Evolutionary conservation across 1,284 basidiomycete species (phyloP).

Genomic region (Austroboletus novae-zelandiae): DNA sequence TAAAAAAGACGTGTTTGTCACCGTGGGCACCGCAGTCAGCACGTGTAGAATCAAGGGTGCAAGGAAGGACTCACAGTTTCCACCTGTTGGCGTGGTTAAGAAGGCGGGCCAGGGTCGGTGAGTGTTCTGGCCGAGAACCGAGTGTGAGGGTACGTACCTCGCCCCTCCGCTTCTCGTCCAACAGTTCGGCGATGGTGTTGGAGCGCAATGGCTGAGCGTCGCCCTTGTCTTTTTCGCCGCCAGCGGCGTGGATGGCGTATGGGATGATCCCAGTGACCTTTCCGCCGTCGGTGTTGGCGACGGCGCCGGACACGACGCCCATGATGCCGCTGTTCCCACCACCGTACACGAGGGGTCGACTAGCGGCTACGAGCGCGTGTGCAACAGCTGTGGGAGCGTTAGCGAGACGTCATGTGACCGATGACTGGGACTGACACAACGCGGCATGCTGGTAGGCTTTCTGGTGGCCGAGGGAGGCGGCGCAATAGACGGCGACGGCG

Average conservation of each 20-base stretch:
- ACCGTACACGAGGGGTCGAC: constrained; percentile 79
- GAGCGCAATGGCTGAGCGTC: constrained; percentile 25
- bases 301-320: constrained; percentile 78
- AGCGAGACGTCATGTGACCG: not conserved
- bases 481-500: constrained; percentile 78
- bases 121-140: not conserved
- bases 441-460: constrained; percentile 69
- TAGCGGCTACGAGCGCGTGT: constrained; percentile 61
- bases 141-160: constrained; percentile 34
- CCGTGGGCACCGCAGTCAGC: not conserved
- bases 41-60: constrained; percentile 6
- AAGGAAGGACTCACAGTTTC: constrained; percentile 44
- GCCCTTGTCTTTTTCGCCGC: constrained; percentile 58
- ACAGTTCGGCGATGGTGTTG: constrained; percentile 29
- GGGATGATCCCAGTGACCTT: constrained; percentile 83
- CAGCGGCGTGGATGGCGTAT: constrained; percentile 65
- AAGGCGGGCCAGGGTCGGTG: not conserved
- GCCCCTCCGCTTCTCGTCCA: constrained; percentile 43
- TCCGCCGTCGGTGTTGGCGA: constrained; percentile 60
- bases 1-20: constrained; percentile 4
- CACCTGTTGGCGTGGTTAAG: constrained; percentile 33
- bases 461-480: constrained; percentile 64
- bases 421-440: constrained; percentile 47
- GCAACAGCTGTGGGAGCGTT: constrained; percentile 57
- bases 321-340: constrained; percentile 85